Conservation (phyloP, 2,329 filamentous ascomycete species). For the Leptographium lundbergii region DNA sequence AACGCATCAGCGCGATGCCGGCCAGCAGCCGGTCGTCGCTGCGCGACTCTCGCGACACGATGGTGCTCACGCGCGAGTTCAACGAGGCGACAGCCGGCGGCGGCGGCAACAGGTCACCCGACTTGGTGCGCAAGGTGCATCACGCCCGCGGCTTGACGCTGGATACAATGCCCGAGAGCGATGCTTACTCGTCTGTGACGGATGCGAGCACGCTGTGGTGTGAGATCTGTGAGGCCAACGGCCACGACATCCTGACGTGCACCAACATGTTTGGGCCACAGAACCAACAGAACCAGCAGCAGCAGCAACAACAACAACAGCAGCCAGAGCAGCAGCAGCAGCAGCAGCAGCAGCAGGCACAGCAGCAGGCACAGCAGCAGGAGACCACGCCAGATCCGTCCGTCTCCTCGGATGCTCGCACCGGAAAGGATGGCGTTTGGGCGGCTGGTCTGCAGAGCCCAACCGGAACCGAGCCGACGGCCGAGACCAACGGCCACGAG, state of each 20-base stretch:
- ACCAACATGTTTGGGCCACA: conserved; percentile 61
- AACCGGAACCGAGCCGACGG: neutral
- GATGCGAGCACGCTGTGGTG: conserved; percentile 73
- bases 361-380: too few species aligned
- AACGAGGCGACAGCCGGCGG: conserved; percentile 16
- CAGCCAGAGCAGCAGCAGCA: conserved; percentile 1
- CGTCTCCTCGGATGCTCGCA: neutral
- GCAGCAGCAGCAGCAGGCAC: neutral
- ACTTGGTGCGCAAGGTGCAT: conserved; percentile 29
- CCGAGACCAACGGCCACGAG: neutral
- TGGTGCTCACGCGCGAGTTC: conserved; percentile 41
- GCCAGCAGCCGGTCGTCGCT: conserved; percentile 41
- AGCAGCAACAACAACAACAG: conserved; percentile 9
- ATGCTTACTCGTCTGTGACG: conserved; percentile 55
- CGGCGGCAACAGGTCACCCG: conserved; percentile 23
- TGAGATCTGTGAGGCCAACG: conserved; percentile 85
- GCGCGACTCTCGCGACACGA: conserved; percentile 54
- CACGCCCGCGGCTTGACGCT: conserved; percentile 39
- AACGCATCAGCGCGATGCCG: conserved; percentile 40
- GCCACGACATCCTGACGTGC: conserved; percentile 90
- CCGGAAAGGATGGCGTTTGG: neutral
- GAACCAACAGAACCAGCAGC: neutral
- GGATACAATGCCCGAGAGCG: conserved; percentile 59
- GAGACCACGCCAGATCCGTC: too few species aligned
- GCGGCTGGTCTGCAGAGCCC: neutral